Evolutionary conservation across 2,329 filamentous ascomycete species (phyloP).

Genomic region (Dactylellina haptotyla): DNA sequence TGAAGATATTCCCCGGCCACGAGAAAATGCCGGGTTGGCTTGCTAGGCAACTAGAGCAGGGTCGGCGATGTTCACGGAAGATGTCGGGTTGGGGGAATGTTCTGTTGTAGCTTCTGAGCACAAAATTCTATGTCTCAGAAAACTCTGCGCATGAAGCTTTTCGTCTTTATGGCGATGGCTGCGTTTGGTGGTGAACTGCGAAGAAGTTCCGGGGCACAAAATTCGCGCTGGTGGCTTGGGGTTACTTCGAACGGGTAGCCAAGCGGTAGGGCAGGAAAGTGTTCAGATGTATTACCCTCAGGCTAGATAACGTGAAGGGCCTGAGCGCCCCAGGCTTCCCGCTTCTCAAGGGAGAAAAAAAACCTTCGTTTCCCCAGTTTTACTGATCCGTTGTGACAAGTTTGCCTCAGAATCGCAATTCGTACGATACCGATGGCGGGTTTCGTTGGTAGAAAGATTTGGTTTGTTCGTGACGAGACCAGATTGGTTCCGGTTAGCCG

Average conservation of each 20-base stretch:
- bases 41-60: neutral
- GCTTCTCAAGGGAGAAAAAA: neutral
- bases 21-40: too few relatives aligned
- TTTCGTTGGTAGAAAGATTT: neutral
- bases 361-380: neutral
- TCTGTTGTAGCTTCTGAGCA: neutral
- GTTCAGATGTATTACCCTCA: slow-evolving; percentile 3
- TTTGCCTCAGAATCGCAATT: neutral
- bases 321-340: neutral
- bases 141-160: neutral
- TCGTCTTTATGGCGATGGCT: neutral
- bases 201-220: neutral
- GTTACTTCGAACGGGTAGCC: neutral
- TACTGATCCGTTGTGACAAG: neutral
- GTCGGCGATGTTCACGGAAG: neutral
- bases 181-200: neutral
- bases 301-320: neutral
- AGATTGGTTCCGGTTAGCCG: slow-evolving; percentile 6
- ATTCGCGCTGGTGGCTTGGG: neutral
- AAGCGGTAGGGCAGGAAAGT: neutral
- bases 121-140: neutral
- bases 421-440: neutral
- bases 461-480: slow-evolving; percentile 15
- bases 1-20: too few relatives aligned
- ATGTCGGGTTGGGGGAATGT: neutral